Conservation (phyloP, 2,329 filamentous ascomycete genomes). For the Metarhizium humberi region DNA sequence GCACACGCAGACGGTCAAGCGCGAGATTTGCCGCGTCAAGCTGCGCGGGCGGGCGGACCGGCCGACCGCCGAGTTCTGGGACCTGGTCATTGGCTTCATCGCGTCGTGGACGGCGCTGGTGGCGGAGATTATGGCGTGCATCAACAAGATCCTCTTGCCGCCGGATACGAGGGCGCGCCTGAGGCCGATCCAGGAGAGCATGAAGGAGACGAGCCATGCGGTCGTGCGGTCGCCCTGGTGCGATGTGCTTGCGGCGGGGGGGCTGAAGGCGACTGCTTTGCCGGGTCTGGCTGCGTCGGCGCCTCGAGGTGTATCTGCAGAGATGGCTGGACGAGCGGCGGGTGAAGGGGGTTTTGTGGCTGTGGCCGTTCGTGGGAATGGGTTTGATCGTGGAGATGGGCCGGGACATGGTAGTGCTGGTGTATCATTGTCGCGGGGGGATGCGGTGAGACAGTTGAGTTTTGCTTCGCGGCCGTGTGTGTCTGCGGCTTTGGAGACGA, state of each 20-base stretch:
- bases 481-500: no score
- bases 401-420: background rate
- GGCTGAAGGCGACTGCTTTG: no score
- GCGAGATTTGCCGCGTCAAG: background rate
- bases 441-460: background rate
- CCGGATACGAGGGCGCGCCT: background rate
- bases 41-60: no score
- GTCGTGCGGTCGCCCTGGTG: background rate
- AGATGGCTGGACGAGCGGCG: no score
- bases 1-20: background rate
- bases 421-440: background rate
- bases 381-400: slow-evolving; percentile 13
- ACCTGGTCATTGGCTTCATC: background rate
- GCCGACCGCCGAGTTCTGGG: background rate
- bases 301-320: no score
- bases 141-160: background rate
- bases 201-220: background rate
- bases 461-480: no score
- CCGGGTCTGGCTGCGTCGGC: no score
- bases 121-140: background rate
- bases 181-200: background rate
- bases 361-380: slow-evolving; percentile 17
- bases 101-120: background rate
- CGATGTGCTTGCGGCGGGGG: background rate
- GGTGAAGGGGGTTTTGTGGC: slow-evolving; percentile 21